These are phyloP conservation scores for Suhomyces terraborum DNA, from an alignment of 1,139 yeast genomes.

Conservation along the genomic window DNA sequence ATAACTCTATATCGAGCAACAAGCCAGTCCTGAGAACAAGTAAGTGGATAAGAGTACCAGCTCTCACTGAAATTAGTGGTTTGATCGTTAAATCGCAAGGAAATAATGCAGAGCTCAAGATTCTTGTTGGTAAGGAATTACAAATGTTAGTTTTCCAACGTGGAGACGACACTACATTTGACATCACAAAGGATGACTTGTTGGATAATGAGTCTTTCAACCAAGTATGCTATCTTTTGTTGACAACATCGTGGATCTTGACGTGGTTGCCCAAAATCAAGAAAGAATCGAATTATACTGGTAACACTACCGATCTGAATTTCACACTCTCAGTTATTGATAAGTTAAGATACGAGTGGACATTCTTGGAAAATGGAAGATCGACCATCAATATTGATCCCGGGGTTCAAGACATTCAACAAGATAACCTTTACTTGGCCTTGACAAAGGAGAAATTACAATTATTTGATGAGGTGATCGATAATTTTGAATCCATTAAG, in stretches of 20 bases:
- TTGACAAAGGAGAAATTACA: conserved; percentile 39
- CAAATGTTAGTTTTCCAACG: conserved; percentile 34
- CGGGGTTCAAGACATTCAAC: conserved; percentile 22
- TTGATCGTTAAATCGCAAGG: conserved; percentile 24
- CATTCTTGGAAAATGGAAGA: conserved; percentile 53
- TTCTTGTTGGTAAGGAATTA: conserved; percentile 36
- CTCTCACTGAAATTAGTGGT: conserved; percentile 37
- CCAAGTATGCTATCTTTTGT: conserved; percentile 50
- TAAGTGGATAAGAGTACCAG: conserved; percentile 47
- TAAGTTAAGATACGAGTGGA: conserved; percentile 55
- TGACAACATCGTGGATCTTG: conserved; percentile 51
- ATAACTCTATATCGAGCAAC: conserved; percentile 15
- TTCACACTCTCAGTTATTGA: conserved; percentile 40
- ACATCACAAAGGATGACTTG: conserved; percentile 43
- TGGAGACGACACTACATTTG: conserved; percentile 22
- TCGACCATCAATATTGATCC: conserved; percentile 27
- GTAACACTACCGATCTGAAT: conserved; percentile 27
- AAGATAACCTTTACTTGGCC: conserved; percentile 37
- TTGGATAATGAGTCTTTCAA: conserved; percentile 49
- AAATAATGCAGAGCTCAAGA: conserved; percentile 16
- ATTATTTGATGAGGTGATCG: conserved; percentile 52
- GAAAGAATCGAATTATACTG: conserved; percentile 40
- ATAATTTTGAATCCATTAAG: conserved; percentile 48
- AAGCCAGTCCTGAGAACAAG: conserved; percentile 37
- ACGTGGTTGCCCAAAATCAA: conserved; percentile 58